Evolutionary conservation across 768 basidiomycete species (phyloP), one percentile per base, ranked within the genome.

Genomic region (Lentinula sp.): DNA sequence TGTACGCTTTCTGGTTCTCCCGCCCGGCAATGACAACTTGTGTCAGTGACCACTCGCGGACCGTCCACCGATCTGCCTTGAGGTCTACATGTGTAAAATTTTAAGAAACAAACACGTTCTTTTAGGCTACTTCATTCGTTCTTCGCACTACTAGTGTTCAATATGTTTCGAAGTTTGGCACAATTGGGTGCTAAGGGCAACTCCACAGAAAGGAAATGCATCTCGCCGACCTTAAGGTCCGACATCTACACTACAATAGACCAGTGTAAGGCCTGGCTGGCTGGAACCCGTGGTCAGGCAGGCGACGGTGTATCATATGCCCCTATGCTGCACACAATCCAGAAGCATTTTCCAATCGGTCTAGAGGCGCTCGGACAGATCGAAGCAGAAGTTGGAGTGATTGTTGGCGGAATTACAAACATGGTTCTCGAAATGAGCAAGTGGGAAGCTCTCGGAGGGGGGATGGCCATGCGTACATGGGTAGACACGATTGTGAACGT

Each of bases 381-480:
- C 16, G 82, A 84, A 37, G 69, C 70, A n/a, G 82, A 84, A 66
- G 75, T 77, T 48, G 77, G 80, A 10, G 67, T 79, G 53, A 69
- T 83, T 61, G 77, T 84, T 8, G 80, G 81, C 18, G 83, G 82
- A 10, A 70, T 82, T 46, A 82, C 83, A 61, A 81, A 83, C 64
- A 79, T 81, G 80, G 71, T 80, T 20, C 66, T 83, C 63, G 81
- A 82, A 68, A 76, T 82, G 71, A 82, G 81, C 68, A 79, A 76
- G 68, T 82, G 81, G 81, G 80, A 83, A 57, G 36, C 52, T 33
- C 18, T 54, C 59, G 77, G 78, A 7, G 79, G 80, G 6, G 81
- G 74, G 33, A 81, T 83, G 81, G 77, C 82, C 43, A 80, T 83
- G 76, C 75, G 79, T 39, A 83, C 80, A 9, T 83, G 82, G 82